Evolutionary conservation across 2,329 filamentous ascomycete genomes (phyloP).

Genomic region (Scedosporium aurantiacum): DNA sequence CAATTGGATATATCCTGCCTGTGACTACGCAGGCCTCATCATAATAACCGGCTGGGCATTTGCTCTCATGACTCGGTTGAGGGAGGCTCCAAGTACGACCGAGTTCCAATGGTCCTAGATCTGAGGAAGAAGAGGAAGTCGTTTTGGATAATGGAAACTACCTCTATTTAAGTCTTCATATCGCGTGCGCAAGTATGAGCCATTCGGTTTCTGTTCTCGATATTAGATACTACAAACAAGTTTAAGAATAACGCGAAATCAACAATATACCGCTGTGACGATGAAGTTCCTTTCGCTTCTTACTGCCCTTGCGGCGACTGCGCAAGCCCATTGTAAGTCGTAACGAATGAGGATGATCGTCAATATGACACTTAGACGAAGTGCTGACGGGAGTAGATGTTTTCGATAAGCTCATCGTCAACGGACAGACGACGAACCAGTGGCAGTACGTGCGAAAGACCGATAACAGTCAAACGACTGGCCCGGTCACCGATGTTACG

Average conservation of each 20-base stretch:
- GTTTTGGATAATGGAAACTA: background rate
- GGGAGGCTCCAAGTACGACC: background rate
- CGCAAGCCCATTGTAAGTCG: background rate
- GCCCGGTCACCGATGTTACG: constrained; percentile 25
- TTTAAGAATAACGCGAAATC: background rate
- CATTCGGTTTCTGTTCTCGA: no score
- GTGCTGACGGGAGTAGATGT: background rate
- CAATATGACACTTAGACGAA: background rate
- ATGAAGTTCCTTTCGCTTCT: background rate
- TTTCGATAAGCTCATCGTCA: constrained; percentile 32
- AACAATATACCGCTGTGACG: background rate
- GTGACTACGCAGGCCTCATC: background rate
- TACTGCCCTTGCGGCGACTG: background rate
- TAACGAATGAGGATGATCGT: background rate
- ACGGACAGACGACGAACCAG: constrained; percentile 30
- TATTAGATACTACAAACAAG: no score
- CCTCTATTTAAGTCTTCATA: no score
- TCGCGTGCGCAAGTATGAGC: no score
- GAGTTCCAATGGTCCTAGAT: background rate
- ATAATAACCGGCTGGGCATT: background rate
- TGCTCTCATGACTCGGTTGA: background rate
- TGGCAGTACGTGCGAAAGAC: constrained; percentile 36
- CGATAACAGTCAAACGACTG: constrained; percentile 31
- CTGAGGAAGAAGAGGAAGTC: background rate
- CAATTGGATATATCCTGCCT: background rate